Evolutionary conservation across 1,284 basidiomycete species (phyloP).

Genomic region (Marasmius fiardii): DNA sequence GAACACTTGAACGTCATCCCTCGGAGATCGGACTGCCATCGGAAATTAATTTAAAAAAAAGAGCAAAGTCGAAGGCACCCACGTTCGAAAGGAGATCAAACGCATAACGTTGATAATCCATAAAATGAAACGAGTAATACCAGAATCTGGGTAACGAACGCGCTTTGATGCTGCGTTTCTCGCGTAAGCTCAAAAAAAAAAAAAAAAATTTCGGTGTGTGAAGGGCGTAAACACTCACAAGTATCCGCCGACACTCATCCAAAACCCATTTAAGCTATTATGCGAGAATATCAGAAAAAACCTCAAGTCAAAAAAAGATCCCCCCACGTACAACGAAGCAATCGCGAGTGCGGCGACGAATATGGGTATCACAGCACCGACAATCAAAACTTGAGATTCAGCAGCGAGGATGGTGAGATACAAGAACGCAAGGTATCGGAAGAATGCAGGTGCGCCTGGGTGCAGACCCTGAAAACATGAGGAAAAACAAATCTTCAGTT

Average conservation of each 20-base stretch:
- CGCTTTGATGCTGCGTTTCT: constrained; percentile 45
- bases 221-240: constrained; percentile 17
- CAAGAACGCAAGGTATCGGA: constrained; percentile 52
- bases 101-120: constrained; percentile 48
- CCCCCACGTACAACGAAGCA: constrained; percentile 43
- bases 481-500: constrained; percentile 2
- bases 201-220: neutral
- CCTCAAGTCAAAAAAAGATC: neutral
- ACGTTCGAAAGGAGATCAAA: constrained; percentile 38
- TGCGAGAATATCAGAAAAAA: too few species aligned
- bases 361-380: constrained; percentile 52
- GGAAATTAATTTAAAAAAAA: constrained; percentile 26
- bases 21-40: constrained; percentile 43
- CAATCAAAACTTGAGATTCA: constrained; percentile 50
- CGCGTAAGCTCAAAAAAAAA: too few species aligned
- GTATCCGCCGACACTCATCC: constrained; percentile 49
- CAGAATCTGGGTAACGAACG: constrained; percentile 56
- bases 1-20: constrained; percentile 46
- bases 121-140: constrained; percentile 55
- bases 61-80: constrained; percentile 5
- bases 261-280: constrained; percentile 52
- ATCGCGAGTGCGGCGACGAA: constrained; percentile 63
- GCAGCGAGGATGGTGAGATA: constrained; percentile 57
- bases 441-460: constrained; percentile 44
- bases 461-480: constrained; percentile 38